Percentiles rank a stretch among this genome's conserved stretches.
phyloP scores from a whole-genome alignment of 306 rosid genomes.

The Trifolium repens region DNA sequence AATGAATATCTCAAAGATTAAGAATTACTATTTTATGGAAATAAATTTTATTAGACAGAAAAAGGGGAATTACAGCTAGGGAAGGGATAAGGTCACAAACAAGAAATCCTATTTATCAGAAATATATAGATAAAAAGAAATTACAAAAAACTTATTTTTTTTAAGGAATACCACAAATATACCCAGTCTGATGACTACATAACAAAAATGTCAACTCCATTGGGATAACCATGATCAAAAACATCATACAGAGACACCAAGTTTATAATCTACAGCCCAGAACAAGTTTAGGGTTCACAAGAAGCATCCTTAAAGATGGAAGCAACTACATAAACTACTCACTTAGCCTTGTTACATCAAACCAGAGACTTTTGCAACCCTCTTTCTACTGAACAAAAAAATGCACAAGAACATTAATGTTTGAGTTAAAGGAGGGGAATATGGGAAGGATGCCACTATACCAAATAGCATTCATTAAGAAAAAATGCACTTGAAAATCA shows the following conservation, averaged over 20 bases:
- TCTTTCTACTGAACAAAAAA: constrained; percentile 25
- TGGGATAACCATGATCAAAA: constrained; percentile 10
- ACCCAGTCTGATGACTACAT: constrained; percentile 3
- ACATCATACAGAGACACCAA: not conserved
- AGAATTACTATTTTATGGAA: not conserved
- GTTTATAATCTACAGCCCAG: constrained; percentile 7
- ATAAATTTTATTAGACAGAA: constrained; percentile 9
- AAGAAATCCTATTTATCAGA: constrained; percentile 25
- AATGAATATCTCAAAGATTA: constrained; percentile 32
- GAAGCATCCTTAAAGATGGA: constrained; percentile 15
- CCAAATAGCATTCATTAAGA: constrained; percentile 30
- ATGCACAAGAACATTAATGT: constrained; percentile 17
- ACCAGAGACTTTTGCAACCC: constrained; percentile 21
- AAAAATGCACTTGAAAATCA: constrained; percentile 20
- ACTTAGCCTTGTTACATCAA: constrained; percentile 25
- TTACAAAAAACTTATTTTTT: not conserved
- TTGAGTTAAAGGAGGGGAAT: constrained; percentile 23
- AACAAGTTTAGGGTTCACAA: not conserved
- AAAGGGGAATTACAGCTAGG: constrained; percentile 5
- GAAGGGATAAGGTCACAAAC: constrained; percentile 29
- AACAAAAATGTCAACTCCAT: constrained; percentile 28
- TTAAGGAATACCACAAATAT: constrained; percentile 21
- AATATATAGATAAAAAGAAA: constrained; percentile 13
- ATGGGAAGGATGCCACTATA: constrained; percentile 17
- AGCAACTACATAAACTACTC: constrained; percentile 14